These are phyloP conservation scores for Fraxinus xanthoxyloides DNA, from an alignment of 305 asterid genomes.

Conservation along the genomic window DNA sequence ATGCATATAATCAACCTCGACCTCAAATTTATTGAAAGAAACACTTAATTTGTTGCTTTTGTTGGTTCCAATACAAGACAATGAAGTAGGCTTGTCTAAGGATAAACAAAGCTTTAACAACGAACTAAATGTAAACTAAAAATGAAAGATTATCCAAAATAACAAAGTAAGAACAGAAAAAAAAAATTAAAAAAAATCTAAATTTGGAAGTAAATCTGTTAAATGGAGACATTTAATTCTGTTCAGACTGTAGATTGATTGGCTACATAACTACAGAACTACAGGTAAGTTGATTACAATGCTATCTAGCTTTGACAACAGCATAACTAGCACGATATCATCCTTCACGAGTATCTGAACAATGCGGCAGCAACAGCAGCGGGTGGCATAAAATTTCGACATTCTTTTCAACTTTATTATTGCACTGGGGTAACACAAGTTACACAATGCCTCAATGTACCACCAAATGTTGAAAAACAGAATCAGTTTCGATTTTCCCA, in stretches of 20 bases:
- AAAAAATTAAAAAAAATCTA: neutral
- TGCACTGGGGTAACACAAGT: conserved; percentile 31
- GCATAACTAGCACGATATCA: neutral
- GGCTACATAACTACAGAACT: neutral
- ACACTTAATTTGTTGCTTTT: neutral
- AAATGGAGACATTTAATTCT: neutral
- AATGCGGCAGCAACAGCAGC: neutral
- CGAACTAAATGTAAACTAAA: neutral
- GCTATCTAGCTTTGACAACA: neutral
- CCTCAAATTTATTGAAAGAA: neutral
- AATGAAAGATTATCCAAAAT: neutral
- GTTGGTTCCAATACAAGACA: neutral
- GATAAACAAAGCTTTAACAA: neutral
- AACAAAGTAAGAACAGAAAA: neutral
- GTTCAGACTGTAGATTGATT: neutral
- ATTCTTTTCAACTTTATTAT: conserved; percentile 29
- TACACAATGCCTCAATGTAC: conserved; percentile 27
- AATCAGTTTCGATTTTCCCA: conserved; percentile 32
- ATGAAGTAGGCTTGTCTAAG: neutral
- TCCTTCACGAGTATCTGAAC: neutral
- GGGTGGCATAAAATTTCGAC: neutral
- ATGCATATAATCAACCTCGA: neutral
- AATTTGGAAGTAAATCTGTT: neutral
- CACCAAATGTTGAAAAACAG: conserved; percentile 43
- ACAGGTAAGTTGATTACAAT: neutral